Conservation (phyloP, 495 filamentous ascomycete genomes). For the Penicillium flavigenum region DNA sequence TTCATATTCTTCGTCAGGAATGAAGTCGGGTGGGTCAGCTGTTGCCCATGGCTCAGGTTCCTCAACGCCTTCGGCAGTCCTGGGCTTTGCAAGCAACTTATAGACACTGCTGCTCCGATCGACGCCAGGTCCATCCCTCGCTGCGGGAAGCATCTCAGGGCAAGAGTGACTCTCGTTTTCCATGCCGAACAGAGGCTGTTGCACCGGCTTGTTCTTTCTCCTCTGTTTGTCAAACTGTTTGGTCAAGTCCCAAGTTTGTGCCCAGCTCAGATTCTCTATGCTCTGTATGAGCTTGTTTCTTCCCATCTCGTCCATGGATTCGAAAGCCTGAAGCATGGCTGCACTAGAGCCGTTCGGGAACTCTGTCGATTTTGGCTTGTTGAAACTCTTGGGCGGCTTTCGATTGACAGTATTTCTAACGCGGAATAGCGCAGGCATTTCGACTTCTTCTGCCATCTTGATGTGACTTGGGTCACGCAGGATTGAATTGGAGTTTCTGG, state of each 20-base stretch:
- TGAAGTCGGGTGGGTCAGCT: neutral
- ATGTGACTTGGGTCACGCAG: neutral
- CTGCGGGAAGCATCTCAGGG: conserved; percentile 5
- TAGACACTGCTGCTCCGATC: conserved; percentile 19
- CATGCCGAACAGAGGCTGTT: neutral
- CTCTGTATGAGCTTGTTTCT: neutral
- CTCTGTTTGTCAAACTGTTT: neutral
- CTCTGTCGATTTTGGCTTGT: neutral
- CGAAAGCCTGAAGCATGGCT: neutral
- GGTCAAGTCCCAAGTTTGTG: neutral
- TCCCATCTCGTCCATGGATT: neutral
- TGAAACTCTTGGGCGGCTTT: neutral
- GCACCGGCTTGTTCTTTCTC: neutral
- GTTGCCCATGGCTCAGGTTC: neutral
- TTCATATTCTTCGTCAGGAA: neutral
- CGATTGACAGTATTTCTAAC: neutral
- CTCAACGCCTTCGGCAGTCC: neutral
- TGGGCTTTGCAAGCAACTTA: conserved; percentile 1
- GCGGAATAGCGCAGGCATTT: neutral
- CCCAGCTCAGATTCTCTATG: conserved; percentile 1
- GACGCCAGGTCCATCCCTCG: conserved; percentile 4
- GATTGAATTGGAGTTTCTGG: neutral
- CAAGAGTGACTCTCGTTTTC: conserved; percentile 5
- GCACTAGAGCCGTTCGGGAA: neutral
- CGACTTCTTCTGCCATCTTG: neutral